These are phyloP conservation scores for Hanseniaspora singularis DNA, from an alignment of 805 yeast species.

Conservation along the genomic window DNA sequence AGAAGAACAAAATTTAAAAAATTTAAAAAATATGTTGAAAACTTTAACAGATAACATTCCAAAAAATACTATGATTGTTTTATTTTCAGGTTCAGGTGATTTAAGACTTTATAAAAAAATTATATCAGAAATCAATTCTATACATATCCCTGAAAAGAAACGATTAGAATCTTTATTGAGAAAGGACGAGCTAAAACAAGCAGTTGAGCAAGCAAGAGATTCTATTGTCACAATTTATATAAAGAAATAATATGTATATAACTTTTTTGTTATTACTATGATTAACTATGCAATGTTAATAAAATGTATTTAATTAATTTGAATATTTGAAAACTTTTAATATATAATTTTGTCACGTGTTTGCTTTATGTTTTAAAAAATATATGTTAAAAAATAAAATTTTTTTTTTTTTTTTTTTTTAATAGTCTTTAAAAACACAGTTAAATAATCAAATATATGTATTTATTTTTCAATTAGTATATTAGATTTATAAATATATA, in stretches of 20 bases:
- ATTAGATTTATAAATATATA: too few relatives aligned
- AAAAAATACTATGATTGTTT: conserved; percentile 43
- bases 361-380: too few relatives aligned
- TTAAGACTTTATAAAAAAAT: conserved; percentile 38
- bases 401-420: too few relatives aligned
- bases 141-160: conserved; percentile 33
- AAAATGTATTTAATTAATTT: too few relatives aligned
- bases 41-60: conserved; percentile 45
- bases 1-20: conserved; percentile 22
- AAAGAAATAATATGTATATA: conserved; percentile 20
- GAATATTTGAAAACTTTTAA: too few relatives aligned
- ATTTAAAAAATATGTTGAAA: conserved; percentile 36
- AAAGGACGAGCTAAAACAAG: conserved; percentile 35
- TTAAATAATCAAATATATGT: too few relatives aligned
- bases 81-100: conserved; percentile 55
- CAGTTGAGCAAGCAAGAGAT: conserved; percentile 43
- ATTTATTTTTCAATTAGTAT: too few relatives aligned
- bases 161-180: conserved; percentile 36
- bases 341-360: too few relatives aligned
- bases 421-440: too few relatives aligned
- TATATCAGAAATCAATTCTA: conserved; percentile 31
- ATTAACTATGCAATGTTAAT: too few relatives aligned
- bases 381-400: too few relatives aligned
- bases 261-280: background rate
- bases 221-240: conserved; percentile 48